phyloP scores from a whole-genome alignment of 164 flowering plant genomes.

The Kingdonia uniflora region DNA sequence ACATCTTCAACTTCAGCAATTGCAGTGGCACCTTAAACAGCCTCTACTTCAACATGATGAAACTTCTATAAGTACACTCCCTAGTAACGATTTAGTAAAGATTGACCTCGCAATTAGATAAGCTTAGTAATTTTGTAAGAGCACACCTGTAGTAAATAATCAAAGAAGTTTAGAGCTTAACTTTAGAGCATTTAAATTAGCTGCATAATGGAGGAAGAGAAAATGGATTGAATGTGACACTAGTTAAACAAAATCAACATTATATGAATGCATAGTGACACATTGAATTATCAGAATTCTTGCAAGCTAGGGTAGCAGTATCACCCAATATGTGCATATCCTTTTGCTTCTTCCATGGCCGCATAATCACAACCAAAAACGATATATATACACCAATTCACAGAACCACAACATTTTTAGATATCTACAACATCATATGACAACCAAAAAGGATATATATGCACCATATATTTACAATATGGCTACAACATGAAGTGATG shows the following conservation, averaged over 20 bases:
- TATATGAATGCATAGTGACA: too few relatives aligned
- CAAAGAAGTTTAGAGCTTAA: conserved; percentile 74
- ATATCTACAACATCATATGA: too few relatives aligned
- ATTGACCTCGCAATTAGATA: neutral
- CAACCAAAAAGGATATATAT: too few relatives aligned
- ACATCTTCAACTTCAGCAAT: conserved; percentile 89
- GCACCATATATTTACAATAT: too few relatives aligned
- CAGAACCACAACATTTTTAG: too few relatives aligned
- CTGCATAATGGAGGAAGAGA: conserved; percentile 24
- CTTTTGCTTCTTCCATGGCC: too few relatives aligned
- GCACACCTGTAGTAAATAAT: conserved; percentile 57
- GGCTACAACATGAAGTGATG: too few relatives aligned
- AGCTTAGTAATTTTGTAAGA: neutral
- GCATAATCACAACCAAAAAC: too few relatives aligned
- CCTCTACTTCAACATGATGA: conserved; percentile 41
- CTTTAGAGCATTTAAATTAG: conserved; percentile 74
- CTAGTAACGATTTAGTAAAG: neutral
- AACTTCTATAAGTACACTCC: conserved; percentile 1
- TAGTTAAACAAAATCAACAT: neutral
- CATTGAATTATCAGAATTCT: too few relatives aligned
- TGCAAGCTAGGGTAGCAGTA: too few relatives aligned
- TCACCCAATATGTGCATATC: too few relatives aligned
- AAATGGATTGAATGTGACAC: neutral
- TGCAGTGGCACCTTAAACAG: conserved; percentile 77
- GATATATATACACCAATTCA: too few relatives aligned